A percentile compares a stretch with the other conserved stretches of the same genome.
phyloP scores from a whole-genome alignment of 2,329 filamentous ascomycete species.

The Biscogniauxia marginata region DNA sequence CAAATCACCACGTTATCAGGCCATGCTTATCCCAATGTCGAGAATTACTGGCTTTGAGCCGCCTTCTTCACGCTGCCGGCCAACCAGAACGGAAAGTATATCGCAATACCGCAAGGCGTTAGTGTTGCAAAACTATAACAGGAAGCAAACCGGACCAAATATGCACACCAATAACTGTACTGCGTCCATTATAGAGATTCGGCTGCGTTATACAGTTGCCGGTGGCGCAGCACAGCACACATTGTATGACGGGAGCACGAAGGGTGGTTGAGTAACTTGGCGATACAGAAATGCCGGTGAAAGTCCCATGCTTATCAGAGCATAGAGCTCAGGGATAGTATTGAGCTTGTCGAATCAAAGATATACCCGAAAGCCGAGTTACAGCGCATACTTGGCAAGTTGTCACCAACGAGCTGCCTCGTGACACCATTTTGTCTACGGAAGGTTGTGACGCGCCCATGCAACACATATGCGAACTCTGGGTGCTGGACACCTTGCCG shows the following conservation, averaged over 20 bases:
- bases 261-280: background rate
- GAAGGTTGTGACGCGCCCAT: conserved; percentile 8
- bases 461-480: conserved; percentile 14
- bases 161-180: background rate
- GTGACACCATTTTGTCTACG: background rate
- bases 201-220: too few relatives aligned
- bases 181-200: background rate
- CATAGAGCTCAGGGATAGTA: background rate
- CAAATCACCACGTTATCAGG: background rate
- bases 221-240: background rate
- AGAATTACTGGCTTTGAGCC: background rate
- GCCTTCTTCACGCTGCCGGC: background rate
- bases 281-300: background rate
- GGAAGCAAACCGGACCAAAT: background rate
- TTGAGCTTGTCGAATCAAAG: conserved; percentile 1
- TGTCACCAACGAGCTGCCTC: background rate
- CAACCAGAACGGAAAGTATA: background rate
- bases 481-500: conserved; percentile 8
- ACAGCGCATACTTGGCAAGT: background rate
- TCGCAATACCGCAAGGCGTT: background rate
- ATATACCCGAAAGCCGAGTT: conserved; percentile 4
- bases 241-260: background rate
- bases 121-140: background rate
- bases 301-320: background rate
- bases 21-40: background rate